Base-by-base conservation (phyloP, 202 grass and related monocot genomes). In the Zoysia matrella region DNA sequence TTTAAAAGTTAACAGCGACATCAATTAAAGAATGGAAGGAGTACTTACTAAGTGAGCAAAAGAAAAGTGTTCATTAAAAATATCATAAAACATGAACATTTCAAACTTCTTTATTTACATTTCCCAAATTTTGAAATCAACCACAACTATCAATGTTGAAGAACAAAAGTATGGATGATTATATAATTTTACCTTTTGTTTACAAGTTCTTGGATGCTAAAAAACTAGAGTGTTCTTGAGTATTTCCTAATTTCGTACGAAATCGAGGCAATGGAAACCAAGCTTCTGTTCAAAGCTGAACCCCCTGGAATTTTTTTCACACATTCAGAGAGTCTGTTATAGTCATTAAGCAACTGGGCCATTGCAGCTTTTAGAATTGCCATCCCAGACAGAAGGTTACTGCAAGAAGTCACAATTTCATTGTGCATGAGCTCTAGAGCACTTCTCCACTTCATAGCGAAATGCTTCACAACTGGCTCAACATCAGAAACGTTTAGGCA, bases 191-290 rank as follows among this genome's bases (percentile, higher is more conserved):
- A 65, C 39, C 48, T 71, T 47, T 47, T 81, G 22, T 47, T 48
- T 36, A 43, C 12, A 46, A 49, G 12, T 22, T 5, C 42, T 51
- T 30, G 22, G 22, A 73, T 49, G 50, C 73, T 52, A 63, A 71
- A 49, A 2, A 82, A 77, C 82, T 92, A 97, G 22, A 97, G 84
- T 75, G 86, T 89, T 75, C 90, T 91, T 2, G 95, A 94, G 88
- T 97, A 97, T 86, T 98, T 98, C 76, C 92, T 94, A 71, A 98
- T 94, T 77, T 94, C 95, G 58, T 91, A 98, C 55, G 89, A 91
- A 90, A 98, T 88, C 4, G 95, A 91, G 72, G 91, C 89, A 52
- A 98, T 98, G 53, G 88, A 98, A 75, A 98, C 90, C 60, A 94
- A 67, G 73, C 93, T 82, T 57, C 91, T 94, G 66, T 94, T 94